Conservation (phyloP, 805 yeast species). For the Ogataea chonburiensis region DNA sequence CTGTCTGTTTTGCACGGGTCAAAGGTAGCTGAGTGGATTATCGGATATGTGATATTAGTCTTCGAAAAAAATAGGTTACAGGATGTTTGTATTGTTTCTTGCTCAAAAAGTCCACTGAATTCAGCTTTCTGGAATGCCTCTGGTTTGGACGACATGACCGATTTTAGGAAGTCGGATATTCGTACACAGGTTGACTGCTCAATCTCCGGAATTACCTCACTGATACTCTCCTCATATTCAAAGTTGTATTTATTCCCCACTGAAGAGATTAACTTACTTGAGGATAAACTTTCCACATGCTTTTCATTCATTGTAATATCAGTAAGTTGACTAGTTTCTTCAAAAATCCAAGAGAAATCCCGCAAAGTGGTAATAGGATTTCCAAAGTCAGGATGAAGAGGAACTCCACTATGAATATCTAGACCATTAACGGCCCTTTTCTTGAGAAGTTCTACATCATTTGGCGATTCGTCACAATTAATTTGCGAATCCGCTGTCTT, state of each 20-base stretch:
- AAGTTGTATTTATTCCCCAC: constrained; percentile 9
- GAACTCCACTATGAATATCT: constrained; percentile 1
- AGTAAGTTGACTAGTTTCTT: constrained; percentile 4
- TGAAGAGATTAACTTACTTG: neutral
- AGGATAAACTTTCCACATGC: neutral
- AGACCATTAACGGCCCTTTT: neutral
- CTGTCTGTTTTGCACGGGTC: constrained; percentile 1
- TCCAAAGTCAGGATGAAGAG: constrained; percentile 8
- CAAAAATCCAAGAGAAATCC: constrained; percentile 15
- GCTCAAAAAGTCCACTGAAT: constrained; percentile 5
- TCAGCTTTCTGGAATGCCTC: neutral
- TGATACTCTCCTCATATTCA: constrained; percentile 4
- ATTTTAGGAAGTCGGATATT: constrained; percentile 4
- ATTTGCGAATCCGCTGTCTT: neutral
- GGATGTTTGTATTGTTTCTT: constrained; percentile 4
- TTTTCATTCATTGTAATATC: neutral
- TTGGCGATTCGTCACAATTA: too few species aligned
- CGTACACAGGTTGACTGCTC: neutral
- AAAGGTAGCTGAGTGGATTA: constrained; percentile 12
- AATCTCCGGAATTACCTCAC: constrained; percentile 5
- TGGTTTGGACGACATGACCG: neutral
- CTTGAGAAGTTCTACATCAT: constrained; percentile 1
- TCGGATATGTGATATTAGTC: constrained; percentile 13
- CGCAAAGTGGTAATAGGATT: constrained; percentile 9
- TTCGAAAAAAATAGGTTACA: constrained; percentile 10